Evolutionary conservation across 2,329 filamentous ascomycete species (phyloP), one percentile per base, ranked within the genome.

Genomic region (Aspergillus carbonarius): DNA sequence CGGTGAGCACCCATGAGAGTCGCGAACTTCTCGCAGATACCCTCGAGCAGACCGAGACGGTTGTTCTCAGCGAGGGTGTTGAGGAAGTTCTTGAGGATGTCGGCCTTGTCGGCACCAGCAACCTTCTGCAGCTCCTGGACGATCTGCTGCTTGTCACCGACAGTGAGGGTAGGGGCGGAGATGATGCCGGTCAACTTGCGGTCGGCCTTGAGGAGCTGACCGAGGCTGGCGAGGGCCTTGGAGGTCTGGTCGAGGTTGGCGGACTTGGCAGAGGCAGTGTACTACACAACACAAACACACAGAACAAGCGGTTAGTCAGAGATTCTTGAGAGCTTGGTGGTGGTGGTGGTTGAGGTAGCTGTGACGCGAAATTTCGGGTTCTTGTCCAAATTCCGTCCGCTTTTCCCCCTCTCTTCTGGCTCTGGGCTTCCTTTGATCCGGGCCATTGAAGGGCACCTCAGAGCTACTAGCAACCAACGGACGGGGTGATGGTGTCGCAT

Each of bases 21-120:
- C 67, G 75, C 83, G 73, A 97, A 99, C 86, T 98, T 97, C 74
- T 90, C 86, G 75, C 87, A 88, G 64, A 98, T 89, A 69, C 88
- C 88, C 78, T 88, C 84, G 63, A 99, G 85, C 63, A 95, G 82
- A 65, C 88, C 87, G 68, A 99, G 84, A 68, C 95, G 87, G 87
- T 99, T 99, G 88, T 99, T 96, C 82, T 95, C 91, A 67, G 95
- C 93, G 59, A 99, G 86, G 58, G 93, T 90, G 58, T 82, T 75
- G 70, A 99, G 86, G 83, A 99, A 93, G 86, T 97, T 96, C 88
- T 95, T 92, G 78, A 98, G 82, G 64, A 93, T 91, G 74, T 91
- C 87, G 75, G 79, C 82, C 81, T 90, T 91, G 77, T 88, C 84
- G 65, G 80, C 76, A 69, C 89, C 89, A 65, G 89, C 82, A 74